Evolutionary conservation across 2,329 filamentous ascomycete genomes (phyloP).

Genomic region (Calonectria leucothoes): DNA sequence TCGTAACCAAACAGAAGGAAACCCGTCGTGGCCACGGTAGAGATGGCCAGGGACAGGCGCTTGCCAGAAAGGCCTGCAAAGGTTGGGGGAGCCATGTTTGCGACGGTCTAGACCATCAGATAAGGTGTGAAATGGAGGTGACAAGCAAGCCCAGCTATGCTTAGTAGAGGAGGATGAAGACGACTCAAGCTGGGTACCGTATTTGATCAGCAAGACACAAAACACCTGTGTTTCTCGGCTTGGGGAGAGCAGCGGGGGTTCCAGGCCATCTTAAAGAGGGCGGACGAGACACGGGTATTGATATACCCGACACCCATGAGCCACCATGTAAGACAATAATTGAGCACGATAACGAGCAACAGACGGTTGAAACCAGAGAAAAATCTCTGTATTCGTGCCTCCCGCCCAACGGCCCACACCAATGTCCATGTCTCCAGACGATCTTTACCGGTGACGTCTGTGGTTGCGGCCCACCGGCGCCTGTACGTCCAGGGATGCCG

Average conservation of each 20-base stretch:
- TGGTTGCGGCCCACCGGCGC: not conserved
- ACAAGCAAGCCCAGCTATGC: constrained; percentile 33
- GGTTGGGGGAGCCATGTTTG: constrained; percentile 62
- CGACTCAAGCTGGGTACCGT: not conserved
- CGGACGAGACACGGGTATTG: constrained; percentile 11
- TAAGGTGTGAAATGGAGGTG: not conserved
- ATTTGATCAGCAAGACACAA: not conserved
- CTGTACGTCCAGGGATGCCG: not conserved
- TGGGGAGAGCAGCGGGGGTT: not conserved
- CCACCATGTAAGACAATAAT: not conserved
- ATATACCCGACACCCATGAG: constrained; percentile 23
- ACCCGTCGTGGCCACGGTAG: constrained; percentile 72
- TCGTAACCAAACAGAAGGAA: constrained; percentile 72
- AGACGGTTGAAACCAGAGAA: no score
- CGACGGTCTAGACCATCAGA: not conserved
- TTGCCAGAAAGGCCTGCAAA: constrained; percentile 71
- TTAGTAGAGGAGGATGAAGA: not conserved
- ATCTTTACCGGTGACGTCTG: constrained; percentile 32
- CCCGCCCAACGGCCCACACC: constrained; percentile 23
- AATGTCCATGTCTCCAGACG: constrained; percentile 29
- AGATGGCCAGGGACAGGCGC: constrained; percentile 66
- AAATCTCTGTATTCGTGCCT: constrained; percentile 25
- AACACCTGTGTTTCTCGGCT: not conserved
- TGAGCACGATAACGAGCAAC: not conserved
- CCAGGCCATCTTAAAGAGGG: not conserved